A percentile compares a stretch with the other conserved stretches of the same genome.
phyloP scores from a whole-genome alignment of 1,139 yeast species.

The Hemisphaericaspora lyxosophila region DNA sequence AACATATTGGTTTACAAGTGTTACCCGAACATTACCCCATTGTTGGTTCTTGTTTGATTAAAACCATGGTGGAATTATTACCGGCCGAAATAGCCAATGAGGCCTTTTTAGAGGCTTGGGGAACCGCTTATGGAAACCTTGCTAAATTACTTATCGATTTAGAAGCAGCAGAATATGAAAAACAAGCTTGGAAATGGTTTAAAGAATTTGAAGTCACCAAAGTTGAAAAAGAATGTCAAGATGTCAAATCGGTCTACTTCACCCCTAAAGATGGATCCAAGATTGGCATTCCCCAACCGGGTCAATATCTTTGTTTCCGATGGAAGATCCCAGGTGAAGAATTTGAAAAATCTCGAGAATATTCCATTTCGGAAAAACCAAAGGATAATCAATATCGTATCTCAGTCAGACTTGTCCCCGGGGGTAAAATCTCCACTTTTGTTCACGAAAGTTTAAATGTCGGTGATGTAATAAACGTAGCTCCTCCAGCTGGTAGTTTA shows the following conservation, averaged over 20 bases:
- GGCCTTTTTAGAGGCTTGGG: conserved; percentile 65
- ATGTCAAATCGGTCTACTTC: conserved; percentile 54
- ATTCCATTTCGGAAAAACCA: conserved; percentile 45
- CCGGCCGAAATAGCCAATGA: conserved; percentile 58
- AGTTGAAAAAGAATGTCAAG: conserved; percentile 43
- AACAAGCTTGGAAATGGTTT: conserved; percentile 56
- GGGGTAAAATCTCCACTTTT: conserved; percentile 54
- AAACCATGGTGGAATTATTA: conserved; percentile 53
- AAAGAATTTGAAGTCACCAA: conserved; percentile 48
- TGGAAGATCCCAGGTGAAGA: conserved; percentile 31
- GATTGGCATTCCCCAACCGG: conserved; percentile 43
- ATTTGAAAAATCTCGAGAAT: conserved; percentile 47
- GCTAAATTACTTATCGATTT: conserved; percentile 61
- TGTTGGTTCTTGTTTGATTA: conserved; percentile 57
- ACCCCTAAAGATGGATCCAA: conserved; percentile 44
- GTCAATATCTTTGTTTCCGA: conserved; percentile 63
- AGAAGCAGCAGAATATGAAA: conserved; percentile 49
- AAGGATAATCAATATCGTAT: conserved; percentile 45
- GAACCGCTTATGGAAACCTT: conserved; percentile 60
- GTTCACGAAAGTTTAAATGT: conserved; percentile 50
- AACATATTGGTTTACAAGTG: conserved; percentile 66
- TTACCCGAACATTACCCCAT: conserved; percentile 64
- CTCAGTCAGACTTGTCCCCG: conserved; percentile 47
- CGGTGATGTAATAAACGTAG: conserved; percentile 51
- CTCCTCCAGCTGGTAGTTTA: conserved; percentile 64